Conservation (phyloP, 257 asterid species). For the Ajuga chamaepitys region DNA sequence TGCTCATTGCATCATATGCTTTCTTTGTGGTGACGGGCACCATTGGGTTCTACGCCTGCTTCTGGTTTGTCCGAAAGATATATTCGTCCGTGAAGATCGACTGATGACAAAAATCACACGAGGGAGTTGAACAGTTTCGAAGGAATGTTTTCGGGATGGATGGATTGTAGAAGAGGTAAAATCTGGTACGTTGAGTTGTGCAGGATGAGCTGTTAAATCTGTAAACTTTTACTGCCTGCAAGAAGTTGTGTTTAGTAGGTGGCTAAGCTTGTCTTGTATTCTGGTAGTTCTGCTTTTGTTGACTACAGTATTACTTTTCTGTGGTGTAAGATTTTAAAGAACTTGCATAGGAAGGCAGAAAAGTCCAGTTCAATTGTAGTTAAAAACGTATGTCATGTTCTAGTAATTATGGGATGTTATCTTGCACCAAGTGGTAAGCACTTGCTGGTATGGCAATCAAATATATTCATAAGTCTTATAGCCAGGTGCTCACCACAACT, state of each 20-base stretch:
- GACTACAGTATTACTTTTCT: not conserved
- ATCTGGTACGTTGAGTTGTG: constrained; percentile 15
- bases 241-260: constrained; percentile 19
- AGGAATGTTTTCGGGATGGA: constrained; percentile 1
- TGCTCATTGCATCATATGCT: constrained; percentile 81
- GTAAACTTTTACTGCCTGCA: constrained; percentile 31
- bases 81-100: constrained; percentile 88
- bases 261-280: constrained; percentile 25
- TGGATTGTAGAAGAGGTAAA: constrained; percentile 15
- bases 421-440: no score
- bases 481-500: no score
- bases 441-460: no score
- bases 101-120: constrained; percentile 23
- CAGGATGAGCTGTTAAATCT: constrained; percentile 25
- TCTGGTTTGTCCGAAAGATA: constrained; percentile 88
- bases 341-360: no score
- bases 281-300: constrained; percentile 10
- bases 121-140: not conserved
- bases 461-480: no score
- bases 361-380: constrained; percentile 6
- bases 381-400: not conserved
- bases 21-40: constrained; percentile 88
- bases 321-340: constrained; percentile 23
- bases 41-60: constrained; percentile 80
- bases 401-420: no score